Evolutionary conservation across 75 land plant species (phyloP).

Genomic region (Adiantum capillusveneris): DNA sequence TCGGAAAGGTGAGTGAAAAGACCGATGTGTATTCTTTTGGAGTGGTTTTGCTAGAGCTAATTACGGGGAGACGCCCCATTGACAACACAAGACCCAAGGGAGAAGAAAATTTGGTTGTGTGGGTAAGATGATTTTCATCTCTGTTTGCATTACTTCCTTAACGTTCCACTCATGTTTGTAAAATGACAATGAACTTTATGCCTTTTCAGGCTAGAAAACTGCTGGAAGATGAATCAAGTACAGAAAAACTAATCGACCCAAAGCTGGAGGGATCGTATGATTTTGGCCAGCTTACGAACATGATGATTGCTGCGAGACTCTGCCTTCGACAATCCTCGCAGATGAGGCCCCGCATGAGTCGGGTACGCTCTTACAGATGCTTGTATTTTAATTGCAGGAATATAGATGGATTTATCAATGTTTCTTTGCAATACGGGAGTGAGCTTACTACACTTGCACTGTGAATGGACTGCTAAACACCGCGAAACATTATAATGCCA

Average conservation of each 20-base stretch:
- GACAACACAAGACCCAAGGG: slow-evolving; percentile 55
- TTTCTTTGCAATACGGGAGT: too few species aligned
- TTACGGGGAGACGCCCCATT: slow-evolving; percentile 78
- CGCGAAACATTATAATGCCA: too few species aligned
- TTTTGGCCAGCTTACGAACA: slow-evolving; percentile 44
- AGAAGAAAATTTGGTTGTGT: slow-evolving; percentile 76
- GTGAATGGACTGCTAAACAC: too few species aligned
- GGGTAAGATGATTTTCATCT: slow-evolving; percentile 48
- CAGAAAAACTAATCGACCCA: slow-evolving; percentile 46
- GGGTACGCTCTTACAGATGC: too few species aligned
- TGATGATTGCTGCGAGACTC: slow-evolving; percentile 74
- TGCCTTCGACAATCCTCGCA: slow-evolving; percentile 59
- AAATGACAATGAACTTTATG: too few species aligned
- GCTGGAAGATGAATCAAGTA: slow-evolving; percentile 30
- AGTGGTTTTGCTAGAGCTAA: slow-evolving; percentile 89
- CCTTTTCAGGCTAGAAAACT: slow-evolving; percentile 65
- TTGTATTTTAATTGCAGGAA: too few species aligned
- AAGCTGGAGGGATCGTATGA: slow-evolving; percentile 37
- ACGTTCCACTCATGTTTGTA: too few species aligned
- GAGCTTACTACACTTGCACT: too few species aligned
- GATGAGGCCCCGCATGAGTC: slow-evolving; percentile 55
- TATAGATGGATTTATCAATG: too few species aligned
- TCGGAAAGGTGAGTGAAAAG: slow-evolving; percentile 75
- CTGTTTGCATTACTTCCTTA: too few species aligned
- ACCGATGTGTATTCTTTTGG: slow-evolving; percentile 93